phyloP scores from a whole-genome alignment of 257 asterid species.

The Handroanthus guayacan region DNA sequence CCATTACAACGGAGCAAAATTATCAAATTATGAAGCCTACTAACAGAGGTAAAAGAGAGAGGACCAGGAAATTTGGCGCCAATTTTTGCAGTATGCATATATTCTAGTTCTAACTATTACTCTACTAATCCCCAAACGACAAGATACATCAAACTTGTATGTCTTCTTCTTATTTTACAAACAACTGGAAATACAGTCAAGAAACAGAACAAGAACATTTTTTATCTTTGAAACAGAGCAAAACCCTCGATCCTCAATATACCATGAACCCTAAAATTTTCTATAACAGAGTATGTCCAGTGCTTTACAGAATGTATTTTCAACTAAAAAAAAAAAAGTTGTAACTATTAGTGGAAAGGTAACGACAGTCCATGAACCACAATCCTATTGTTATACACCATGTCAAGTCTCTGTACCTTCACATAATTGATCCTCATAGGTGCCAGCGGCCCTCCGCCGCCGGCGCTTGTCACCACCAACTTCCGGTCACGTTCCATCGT shows the following conservation, averaged over 20 bases:
- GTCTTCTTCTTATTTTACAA: neutral
- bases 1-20: too few species aligned
- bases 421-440: constrained; percentile 77
- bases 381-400: constrained; percentile 65
- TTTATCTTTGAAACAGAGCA: too few species aligned
- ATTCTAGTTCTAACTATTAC: neutral
- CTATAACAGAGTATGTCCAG: neutral
- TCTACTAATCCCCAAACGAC: neutral
- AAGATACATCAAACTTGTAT: neutral
- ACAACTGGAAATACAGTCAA: neutral
- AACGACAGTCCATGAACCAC: constrained; percentile 70
- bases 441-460: constrained; percentile 61
- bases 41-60: neutral
- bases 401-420: constrained; percentile 54
- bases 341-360: constrained; percentile 48
- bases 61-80: neutral
- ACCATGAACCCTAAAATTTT: neutral
- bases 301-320: neutral
- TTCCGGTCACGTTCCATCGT: constrained; percentile 63
- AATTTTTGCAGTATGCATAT: neutral
- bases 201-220: neutral
- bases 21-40: too few species aligned
- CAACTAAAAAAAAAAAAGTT: too few species aligned
- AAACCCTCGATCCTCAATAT: too few species aligned
- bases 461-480: constrained; percentile 70